Base-by-base conservation (phyloP, 192 early-diverging fungal genomes). In the Podochytrium sp. region DNA sequence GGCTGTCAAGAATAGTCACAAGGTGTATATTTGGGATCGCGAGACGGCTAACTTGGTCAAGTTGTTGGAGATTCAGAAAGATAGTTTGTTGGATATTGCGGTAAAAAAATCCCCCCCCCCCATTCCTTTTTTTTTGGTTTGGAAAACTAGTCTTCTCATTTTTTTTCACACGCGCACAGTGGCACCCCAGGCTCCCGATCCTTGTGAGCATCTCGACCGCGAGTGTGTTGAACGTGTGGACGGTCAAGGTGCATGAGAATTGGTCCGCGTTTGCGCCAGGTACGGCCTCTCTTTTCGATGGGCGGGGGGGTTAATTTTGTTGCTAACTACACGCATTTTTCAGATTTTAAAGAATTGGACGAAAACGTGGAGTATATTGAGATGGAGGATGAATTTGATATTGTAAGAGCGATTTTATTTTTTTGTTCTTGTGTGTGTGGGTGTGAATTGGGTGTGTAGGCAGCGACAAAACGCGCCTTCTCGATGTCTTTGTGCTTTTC, bases 351-450 rank as follows among this genome's bases (percentile, higher is more conserved):
- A 27, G 95, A 97, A 67, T 75, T 99, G 20, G 94, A 96, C 37
- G 96, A 99, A 57, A 98, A 99, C 76, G 83, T 94, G 4, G 97
- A 96, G 60, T 97, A 96, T 77, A 83, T 90, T 55, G 97, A 99
- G 75, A 80, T 87, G 12, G 97, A 99, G 68, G 94, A 96, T 65
- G 93, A 94, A 73, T 99, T 97, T 80, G 97, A 99, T 76, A 80
- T 90, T 35, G 52, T 55, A 55, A 55, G 52, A 27, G 20, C 7
- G 7, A 27, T 23, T 7, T 55, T 0, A 27, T 23, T 7, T 7
- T 55, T 1, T 55, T 55, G 20, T 12, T 12, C 7, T 47, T 12
- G 43, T 47, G 7, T 47, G 7, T 20, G 7, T 47, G 7, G 43
- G 43, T n/a, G n/a, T n/a, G n/a, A n/a, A n/a, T n/a, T n/a, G n/a